These are phyloP conservation scores for Wickerhamiella brachini DNA, from an alignment of 805 yeast genomes.

Conservation along the genomic window DNA sequence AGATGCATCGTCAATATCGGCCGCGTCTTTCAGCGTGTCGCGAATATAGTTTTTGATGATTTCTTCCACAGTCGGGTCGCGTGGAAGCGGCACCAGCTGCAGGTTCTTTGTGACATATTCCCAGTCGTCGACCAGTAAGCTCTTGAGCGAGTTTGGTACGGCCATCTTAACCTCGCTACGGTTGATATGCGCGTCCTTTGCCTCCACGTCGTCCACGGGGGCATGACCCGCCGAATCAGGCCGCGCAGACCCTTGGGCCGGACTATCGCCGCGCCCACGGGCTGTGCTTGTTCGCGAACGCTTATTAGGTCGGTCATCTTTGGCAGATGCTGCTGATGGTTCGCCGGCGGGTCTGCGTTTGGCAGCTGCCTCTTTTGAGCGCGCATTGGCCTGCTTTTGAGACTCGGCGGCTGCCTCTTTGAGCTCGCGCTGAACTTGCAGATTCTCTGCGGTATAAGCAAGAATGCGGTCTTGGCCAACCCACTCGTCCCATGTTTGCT, in stretches of 20 bases:
- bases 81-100: conserved; percentile 54
- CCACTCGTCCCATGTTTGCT: conserved; percentile 95
- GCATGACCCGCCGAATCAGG: background rate
- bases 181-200: conserved; percentile 25
- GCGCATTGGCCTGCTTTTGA: conserved; percentile 7
- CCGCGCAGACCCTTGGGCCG: background rate
- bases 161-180: conserved; percentile 39
- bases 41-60: conserved; percentile 41
- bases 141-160: conserved; percentile 55
- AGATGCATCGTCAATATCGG: conserved; percentile 10
- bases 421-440: conserved; percentile 47
- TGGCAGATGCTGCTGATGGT: conserved; percentile 1
- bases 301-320: conserved; percentile 5
- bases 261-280: background rate
- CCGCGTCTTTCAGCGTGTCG: conserved; percentile 11
- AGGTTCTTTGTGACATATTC: conserved; percentile 74
- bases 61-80: conserved; percentile 36
- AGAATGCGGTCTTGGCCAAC: conserved; percentile 55
- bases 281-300: conserved; percentile 1
- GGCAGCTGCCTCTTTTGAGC: conserved; percentile 11
- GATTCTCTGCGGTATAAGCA: conserved; percentile 54
- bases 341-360: conserved; percentile 3
- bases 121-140: conserved; percentile 83
- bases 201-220: conserved; percentile 23
- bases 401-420: conserved; percentile 32